Percentiles rank a stretch among this genome's conserved stretches.
Evolutionary conservation across 192 early-diverging fungal species (phyloP).

Genomic region (Martensiomyces pterosporus): DNA sequence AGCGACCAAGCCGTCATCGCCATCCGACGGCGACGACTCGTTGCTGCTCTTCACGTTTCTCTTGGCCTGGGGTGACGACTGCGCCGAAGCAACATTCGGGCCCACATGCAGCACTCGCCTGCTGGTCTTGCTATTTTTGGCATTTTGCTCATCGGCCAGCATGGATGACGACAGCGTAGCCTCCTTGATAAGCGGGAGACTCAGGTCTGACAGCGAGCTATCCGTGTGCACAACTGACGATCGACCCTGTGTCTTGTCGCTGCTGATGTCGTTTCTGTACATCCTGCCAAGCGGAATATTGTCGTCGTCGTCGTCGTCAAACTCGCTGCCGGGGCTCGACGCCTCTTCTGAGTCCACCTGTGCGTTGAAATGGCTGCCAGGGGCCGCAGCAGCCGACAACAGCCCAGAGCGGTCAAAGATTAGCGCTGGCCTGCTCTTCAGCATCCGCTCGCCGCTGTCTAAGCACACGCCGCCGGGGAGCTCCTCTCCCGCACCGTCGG

Average conservation of each 20-base stretch:
- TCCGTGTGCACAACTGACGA: no score
- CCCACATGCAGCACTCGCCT: slow-evolving; percentile 17
- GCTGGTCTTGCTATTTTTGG: background rate
- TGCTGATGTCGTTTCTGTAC: background rate
- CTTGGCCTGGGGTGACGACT: slow-evolving; percentile 27
- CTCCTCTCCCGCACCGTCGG: no score
- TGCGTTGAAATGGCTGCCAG: background rate
- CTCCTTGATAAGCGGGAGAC: no score
- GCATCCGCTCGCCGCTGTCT: no score
- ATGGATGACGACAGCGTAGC: no score
- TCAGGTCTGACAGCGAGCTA: background rate
- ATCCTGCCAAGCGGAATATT: no score
- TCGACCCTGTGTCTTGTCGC: no score
- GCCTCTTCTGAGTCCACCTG: no score
- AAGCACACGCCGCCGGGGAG: no score
- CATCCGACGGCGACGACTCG: slow-evolving; percentile 19
- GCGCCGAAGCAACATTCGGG: slow-evolving; percentile 32
- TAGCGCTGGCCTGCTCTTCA: slow-evolving; percentile 7
- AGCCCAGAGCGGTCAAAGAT: slow-evolving; percentile 9
- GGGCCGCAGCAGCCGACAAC: slow-evolving; percentile 9
- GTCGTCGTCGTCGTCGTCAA: background rate
- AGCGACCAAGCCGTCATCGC: background rate
- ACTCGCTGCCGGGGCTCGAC: no score
- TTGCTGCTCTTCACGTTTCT: slow-evolving; percentile 3
- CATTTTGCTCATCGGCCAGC: no score